Evolutionary conservation across 306 rosid species (phyloP).

Genomic region (Casuarina glauca): DNA sequence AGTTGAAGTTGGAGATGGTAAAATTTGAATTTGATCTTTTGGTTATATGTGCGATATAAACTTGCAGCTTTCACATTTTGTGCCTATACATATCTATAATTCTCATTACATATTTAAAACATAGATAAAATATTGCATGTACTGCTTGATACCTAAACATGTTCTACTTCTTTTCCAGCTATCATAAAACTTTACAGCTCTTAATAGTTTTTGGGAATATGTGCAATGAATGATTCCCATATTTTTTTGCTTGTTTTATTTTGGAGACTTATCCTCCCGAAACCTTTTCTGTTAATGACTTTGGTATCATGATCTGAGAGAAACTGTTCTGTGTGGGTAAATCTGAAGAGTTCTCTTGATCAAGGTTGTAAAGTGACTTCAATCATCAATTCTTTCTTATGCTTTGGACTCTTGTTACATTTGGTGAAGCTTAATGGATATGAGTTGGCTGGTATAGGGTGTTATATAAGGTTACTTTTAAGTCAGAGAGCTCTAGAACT

Average conservation of each 20-base stretch:
- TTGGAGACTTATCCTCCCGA: not conserved
- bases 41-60: conserved; percentile 17
- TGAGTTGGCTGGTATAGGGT: not conserved
- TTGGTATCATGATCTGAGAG: not conserved
- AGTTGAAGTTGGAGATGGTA: conserved; percentile 79
- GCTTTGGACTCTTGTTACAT: not conserved
- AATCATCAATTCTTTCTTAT: not conserved
- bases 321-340: not conserved
- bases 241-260: not conserved
- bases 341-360: not conserved
- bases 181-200: not conserved
- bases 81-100: not conserved
- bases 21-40: conserved; percentile 15
- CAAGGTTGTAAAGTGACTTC: not conserved
- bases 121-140: not conserved
- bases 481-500: not conserved
- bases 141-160: not conserved
- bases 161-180: not conserved
- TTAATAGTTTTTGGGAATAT: not conserved
- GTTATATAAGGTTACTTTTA: not conserved
- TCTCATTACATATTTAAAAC: not conserved
- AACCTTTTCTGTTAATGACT: not conserved
- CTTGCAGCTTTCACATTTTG: not conserved
- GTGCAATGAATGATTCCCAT: not conserved
- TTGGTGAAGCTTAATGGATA: not conserved